Conservation (phyloP, 306 rosid genomes). For the Sesbania bispinosa region DNA sequence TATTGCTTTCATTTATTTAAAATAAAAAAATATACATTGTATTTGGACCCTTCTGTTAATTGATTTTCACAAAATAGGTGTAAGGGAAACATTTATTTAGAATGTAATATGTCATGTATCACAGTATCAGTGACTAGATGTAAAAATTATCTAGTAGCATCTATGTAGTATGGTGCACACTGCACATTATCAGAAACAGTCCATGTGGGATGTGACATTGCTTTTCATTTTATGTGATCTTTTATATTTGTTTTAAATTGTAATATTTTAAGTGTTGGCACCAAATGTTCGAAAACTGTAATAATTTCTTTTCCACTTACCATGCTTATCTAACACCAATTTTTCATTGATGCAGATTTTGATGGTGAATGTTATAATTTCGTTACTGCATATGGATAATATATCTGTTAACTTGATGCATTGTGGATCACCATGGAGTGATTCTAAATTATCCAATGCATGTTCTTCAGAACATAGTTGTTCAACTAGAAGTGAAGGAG, state of each 20-base stretch:
- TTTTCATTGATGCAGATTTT: conserved; percentile 58
- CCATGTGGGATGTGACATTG: background rate
- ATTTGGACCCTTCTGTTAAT: conserved; percentile 1
- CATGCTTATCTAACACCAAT: background rate
- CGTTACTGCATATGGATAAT: conserved; percentile 86
- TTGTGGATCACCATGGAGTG: conserved; percentile 51
- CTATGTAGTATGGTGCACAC: background rate
- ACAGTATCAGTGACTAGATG: background rate
- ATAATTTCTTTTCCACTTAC: conserved; percentile 7
- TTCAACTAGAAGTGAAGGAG: conserved; percentile 53
- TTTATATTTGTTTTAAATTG: background rate
- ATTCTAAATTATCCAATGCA: conserved; percentile 37
- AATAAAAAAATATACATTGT: conserved; percentile 7
- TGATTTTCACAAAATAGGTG: background rate
- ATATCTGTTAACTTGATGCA: conserved; percentile 62
- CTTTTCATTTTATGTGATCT: conserved; percentile 19
- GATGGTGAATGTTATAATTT: conserved; percentile 76
- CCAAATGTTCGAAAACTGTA: background rate
- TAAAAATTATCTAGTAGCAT: background rate
- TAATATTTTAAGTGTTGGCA: conserved; percentile 11
- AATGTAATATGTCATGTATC: conserved; percentile 4
- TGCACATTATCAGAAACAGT: background rate
- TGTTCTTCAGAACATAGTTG: conserved; percentile 44
- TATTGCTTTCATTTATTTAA: background rate
- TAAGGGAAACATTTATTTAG: conserved; percentile 5